Conservation (phyloP, 306 rosid species). For the Prunus dulcis region DNA sequence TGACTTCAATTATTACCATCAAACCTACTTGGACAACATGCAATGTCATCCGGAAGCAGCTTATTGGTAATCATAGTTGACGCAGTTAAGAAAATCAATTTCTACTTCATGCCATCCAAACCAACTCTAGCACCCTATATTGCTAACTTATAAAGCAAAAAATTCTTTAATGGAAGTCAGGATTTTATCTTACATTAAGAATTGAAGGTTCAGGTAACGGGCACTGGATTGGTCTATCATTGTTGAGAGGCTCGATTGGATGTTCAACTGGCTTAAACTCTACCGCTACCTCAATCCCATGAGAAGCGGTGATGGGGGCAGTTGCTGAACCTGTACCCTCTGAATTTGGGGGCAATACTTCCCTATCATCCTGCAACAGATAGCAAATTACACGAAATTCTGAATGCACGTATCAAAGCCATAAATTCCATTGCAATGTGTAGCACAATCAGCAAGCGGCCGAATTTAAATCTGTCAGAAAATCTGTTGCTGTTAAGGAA, state of each 20-base stretch:
- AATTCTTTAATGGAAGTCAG: conserved; percentile 6
- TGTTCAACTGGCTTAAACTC: conserved; percentile 98
- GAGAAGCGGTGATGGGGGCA: conserved; percentile 49
- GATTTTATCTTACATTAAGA: conserved; percentile 63
- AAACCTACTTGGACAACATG: neutral
- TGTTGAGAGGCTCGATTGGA: conserved; percentile 81
- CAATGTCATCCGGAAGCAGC: neutral
- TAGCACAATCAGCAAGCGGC: neutral
- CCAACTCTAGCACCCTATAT: neutral
- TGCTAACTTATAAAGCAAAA: neutral
- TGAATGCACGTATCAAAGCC: neutral
- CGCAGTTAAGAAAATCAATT: neutral
- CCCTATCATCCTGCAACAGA: conserved; percentile 72
- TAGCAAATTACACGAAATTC: neutral
- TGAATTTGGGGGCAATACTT: conserved; percentile 51
- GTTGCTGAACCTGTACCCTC: conserved; percentile 41
- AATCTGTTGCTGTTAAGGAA: neutral
- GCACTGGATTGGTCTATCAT: conserved; percentile 79
- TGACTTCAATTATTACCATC: neutral
- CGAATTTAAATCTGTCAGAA: too few relatives aligned
- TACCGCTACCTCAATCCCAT: conserved; percentile 85
- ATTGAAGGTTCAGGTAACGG: conserved; percentile 93
- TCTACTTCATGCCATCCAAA: neutral
- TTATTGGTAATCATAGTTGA: neutral
- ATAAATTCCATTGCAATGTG: neutral